These are phyloP conservation scores for Lasiosphaeria ovina DNA, from an alignment of 495 filamentous ascomycete species.

Conservation along the genomic window DNA sequence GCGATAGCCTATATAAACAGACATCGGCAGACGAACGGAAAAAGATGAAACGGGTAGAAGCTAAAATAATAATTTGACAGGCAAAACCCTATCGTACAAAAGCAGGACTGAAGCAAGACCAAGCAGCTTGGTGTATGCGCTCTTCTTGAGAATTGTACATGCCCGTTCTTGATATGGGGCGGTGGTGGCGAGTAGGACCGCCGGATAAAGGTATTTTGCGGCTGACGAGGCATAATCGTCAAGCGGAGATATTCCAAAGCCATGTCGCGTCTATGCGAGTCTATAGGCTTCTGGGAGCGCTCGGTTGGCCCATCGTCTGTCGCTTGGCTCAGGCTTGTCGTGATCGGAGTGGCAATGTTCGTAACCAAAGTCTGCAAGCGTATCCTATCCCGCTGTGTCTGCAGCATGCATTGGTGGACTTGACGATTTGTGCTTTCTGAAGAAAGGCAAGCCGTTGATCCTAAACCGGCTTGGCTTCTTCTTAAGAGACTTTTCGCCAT, in stretches of 20 bases:
- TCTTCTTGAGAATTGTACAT: not conserved
- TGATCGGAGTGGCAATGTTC: not conserved
- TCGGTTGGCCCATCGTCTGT: not conserved
- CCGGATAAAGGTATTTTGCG: not conserved
- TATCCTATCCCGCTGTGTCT: slow-evolving; percentile 26
- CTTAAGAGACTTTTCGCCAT: slow-evolving; percentile 33
- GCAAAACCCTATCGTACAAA: not conserved
- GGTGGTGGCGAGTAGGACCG: not conserved
- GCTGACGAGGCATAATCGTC: too few species aligned
- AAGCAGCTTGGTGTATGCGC: not conserved
- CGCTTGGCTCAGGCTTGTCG: not conserved
- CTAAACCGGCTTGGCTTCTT: slow-evolving; percentile 50
- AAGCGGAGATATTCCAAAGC: too few species aligned
- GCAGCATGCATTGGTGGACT: slow-evolving; percentile 36
- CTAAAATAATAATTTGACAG: not conserved
- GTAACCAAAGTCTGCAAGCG: not conserved
- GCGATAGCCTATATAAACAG: too few species aligned
- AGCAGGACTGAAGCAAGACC: not conserved
- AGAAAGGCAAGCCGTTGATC: slow-evolving; percentile 45
- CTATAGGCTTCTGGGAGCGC: not conserved
- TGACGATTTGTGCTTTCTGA: slow-evolving; percentile 43
- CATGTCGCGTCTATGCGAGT: too few species aligned
- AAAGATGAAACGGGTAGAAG: not conserved
- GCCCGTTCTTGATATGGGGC: not conserved
- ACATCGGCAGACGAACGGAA: not conserved